A percentile compares a stretch with the other conserved stretches of the same genome.
These are phyloP conservation scores for Pseudopithomyces chartarum DNA, from an alignment of 2,329 filamentous ascomycete species.

Conservation along the genomic window DNA sequence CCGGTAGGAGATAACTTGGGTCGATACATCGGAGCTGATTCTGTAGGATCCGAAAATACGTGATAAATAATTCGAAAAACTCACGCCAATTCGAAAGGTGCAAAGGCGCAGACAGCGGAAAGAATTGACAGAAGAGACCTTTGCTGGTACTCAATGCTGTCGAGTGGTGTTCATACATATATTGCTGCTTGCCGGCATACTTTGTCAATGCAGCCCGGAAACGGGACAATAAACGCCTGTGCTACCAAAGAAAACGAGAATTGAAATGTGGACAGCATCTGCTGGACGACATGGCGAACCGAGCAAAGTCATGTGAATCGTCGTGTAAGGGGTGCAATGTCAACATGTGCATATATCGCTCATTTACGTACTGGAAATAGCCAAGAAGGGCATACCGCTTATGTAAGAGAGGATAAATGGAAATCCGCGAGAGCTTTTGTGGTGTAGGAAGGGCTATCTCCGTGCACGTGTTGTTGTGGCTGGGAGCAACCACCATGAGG, in stretches of 20 bases:
- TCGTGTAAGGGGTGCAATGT: conserved; percentile 1
- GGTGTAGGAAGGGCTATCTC: neutral
- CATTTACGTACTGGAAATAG: conserved; percentile 1
- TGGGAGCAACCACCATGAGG: neutral
- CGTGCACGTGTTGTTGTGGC: neutral
- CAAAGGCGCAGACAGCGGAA: neutral
- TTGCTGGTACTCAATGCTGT: no score
- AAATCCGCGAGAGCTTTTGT: neutral
- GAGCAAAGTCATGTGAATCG: neutral
- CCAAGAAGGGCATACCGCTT: neutral
- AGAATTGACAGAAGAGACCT: no score
- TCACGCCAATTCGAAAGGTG: no score
- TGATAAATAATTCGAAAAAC: no score
- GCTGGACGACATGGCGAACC: neutral
- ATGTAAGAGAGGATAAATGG: neutral
- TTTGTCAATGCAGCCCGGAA: neutral
- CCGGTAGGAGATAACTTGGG: neutral
- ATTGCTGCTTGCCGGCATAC: neutral
- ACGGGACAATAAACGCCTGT: neutral
- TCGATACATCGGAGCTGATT: neutral
- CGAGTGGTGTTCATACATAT: neutral
- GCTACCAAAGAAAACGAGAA: neutral
- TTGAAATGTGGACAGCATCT: neutral
- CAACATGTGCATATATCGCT: conserved; percentile 1
- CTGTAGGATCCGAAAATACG: neutral